Evolutionary conservation across 2,329 filamentous ascomycete genomes (phyloP).

Genomic region (Dendrostoma leiphaemia): DNA sequence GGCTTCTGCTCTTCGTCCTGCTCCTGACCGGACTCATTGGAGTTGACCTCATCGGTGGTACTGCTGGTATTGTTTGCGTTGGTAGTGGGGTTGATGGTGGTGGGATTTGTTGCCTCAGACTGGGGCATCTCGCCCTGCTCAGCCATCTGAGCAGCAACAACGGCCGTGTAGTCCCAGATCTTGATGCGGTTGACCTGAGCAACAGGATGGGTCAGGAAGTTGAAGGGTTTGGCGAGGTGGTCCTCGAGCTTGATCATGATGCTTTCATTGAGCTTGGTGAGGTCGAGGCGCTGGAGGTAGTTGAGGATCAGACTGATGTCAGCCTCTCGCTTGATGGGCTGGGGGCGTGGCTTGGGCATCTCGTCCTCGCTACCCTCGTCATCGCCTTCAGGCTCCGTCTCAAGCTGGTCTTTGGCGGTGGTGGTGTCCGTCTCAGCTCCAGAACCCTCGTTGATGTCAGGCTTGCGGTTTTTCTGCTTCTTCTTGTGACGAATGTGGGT

Average conservation of each 20-base stretch:
- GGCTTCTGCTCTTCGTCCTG: constrained; percentile 3
- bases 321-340: constrained; percentile 39
- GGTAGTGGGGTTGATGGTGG: not conserved
- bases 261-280: constrained; percentile 45
- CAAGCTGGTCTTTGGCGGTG: not conserved
- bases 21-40: constrained; percentile 6
- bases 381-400: constrained; percentile 1
- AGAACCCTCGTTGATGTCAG: not conserved
- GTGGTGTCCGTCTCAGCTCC: not conserved
- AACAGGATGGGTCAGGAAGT: constrained; percentile 33
- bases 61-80: not conserved
- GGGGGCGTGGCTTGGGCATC: constrained; percentile 36
- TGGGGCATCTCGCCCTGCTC: not conserved
- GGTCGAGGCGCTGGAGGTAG: constrained; percentile 47
- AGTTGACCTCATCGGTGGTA: not conserved
- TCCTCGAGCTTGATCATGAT: constrained; percentile 10
- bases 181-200: constrained; percentile 16
- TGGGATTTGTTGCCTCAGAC: no score
- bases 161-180: constrained; percentile 15
- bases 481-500: not conserved
- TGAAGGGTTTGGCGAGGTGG: constrained; percentile 50
- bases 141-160: not conserved
- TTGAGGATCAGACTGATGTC: constrained; percentile 51
- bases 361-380: constrained; percentile 14
- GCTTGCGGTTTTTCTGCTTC: not conserved